Base-by-base conservation (phyloP, 805 yeast genomes). In the Lachancea kluyveri region DNA sequence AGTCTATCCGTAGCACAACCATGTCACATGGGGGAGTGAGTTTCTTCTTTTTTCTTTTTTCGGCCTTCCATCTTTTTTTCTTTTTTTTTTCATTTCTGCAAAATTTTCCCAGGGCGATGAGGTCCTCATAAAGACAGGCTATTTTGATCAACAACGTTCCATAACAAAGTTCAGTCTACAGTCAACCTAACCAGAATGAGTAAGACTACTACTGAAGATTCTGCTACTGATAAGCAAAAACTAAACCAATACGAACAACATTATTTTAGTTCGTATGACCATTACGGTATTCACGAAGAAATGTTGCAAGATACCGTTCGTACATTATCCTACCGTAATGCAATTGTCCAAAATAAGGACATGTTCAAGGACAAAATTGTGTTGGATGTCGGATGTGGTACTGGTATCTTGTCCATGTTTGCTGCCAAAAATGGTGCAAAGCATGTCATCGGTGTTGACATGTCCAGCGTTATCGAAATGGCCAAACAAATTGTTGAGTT, bases 351-450 rank as follows among this genome's bases (percentile, higher is more conserved):
- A 59, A 92, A 92, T 68, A 79, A 79, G 50, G 82, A 80, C 46
- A 64, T 86, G 33, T 90, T 92, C 69, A 86, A 87, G 59, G 96
- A 78, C 61, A 92, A 92, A 67, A 64, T 90, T 40, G 99, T 92
- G 6, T 68, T 92, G 36, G 99, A 92, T 63, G 98, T 92, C 36
- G 99, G 99, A 30, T 94, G 98, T 62, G 99, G 99, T 46, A 92
- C 98, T 13, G 99, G 98, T 47, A 87, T 92, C 45, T 65, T 92
- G 41, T 88, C 96, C 16, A 85, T 92, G 95, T 92, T 92, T 68
- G 97, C 97, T 11, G 96, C 90, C 30, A 80, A 79, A 54, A 94
- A 96, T n/a, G 99, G 98, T 44, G 98, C 98, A 42, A 86, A 87
- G 59, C 96, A 87, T 55, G 98, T 92, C 33, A 81, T 87, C 59